Base-by-base conservation (phyloP, 306 rosid species). In the Acmispon strigosus region DNA sequence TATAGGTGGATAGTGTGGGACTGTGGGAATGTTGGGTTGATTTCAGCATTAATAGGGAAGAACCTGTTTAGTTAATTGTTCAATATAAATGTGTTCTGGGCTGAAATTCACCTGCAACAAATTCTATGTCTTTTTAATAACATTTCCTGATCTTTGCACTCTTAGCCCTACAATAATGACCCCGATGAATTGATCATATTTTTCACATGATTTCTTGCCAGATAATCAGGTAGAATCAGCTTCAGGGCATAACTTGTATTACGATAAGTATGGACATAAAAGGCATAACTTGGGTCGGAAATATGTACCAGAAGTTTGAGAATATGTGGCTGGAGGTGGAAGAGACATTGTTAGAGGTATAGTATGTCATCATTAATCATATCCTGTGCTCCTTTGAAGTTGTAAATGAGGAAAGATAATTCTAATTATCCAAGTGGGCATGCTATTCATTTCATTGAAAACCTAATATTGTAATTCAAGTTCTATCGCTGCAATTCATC, bases 321-420 rank as follows among this genome's bases (percentile, higher is more conserved):
- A 74, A 84, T 73, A 87, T 89, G 90, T 88, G 86, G 85, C 72
- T 90, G 70, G 98, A 94, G 70, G 91, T 85, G 51, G 96, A 90
- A 77, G 97, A 87, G 52, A 24, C 82, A 49, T 73, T 87, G 72
- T 77, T 86, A 34, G 86, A 88, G 98, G 97, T 89, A 84, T 54
- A 79, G 39, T 73, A 76, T 74, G 48, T 45, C 9, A 0, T 39
- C 42, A 34, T 76, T 44, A 64, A 51, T 52, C 66, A 20, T 57
- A 29, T 60, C 48, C 9, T 58, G 12, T 29, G 37, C 15, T 12
- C 37, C 44, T 50, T 61, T 62, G 6, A n/a, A 29, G 77, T 42
- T 51, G 76, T 27, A 13, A 42, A 15, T 20, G 12, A 63, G 65
- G 60, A 3, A 64, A 43, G 29, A 59, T 42, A 29, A 22, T 6